Base-by-base conservation (phyloP, 2,329 filamentous ascomycete species). In the Neobulgaria alba region DNA sequence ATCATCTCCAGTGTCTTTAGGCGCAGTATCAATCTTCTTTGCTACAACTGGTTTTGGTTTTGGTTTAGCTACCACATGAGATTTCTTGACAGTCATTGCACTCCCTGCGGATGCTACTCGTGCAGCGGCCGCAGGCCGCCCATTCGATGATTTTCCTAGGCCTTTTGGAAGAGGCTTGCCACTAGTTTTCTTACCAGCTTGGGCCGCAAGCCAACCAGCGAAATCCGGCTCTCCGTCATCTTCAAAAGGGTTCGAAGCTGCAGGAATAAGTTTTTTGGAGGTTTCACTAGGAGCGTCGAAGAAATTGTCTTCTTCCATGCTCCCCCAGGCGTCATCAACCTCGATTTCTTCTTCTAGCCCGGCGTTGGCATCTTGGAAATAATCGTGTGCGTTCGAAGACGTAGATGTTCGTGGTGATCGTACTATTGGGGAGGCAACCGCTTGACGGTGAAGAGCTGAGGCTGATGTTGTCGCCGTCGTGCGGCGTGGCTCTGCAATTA, bases 211-310 rank as follows among this genome's bases (percentile, higher is more conserved):
- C 89, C 92, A 96, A 4, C 88, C 89, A 4, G 88, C 90, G 62
- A 98, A 96, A 61, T 96, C 92, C 0, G 90, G 90, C 61, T 98
- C 90, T 2, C 82, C 80, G 18, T 84, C 79, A 52, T 95, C 88
- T 44, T 90, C 85, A 49, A 83, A 90, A 0, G 81, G 72, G 5
- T 72, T 65, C 20, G 57, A 40, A 30, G 57, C 50, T 14, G 67
- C 55, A 5, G 60, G 38, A 36, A 43, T 49, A 17, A 44, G 35
- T 53, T 51, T 9, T 31, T 51, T 53, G 1, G 54, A 31, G 2
- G 47, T 34, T 35, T 56, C 49, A 5, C 39, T 42, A 0, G 55
- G 42, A 3, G 54, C 55, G 50, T 56, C 59, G 61, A 63, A 60
- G 69, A 72, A 23, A 61, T 65, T 63, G 16, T 79, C 75, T 43